These are phyloP conservation scores for Ligustrum vulgare DNA, from an alignment of 257 asterid species.

Conservation along the genomic window DNA sequence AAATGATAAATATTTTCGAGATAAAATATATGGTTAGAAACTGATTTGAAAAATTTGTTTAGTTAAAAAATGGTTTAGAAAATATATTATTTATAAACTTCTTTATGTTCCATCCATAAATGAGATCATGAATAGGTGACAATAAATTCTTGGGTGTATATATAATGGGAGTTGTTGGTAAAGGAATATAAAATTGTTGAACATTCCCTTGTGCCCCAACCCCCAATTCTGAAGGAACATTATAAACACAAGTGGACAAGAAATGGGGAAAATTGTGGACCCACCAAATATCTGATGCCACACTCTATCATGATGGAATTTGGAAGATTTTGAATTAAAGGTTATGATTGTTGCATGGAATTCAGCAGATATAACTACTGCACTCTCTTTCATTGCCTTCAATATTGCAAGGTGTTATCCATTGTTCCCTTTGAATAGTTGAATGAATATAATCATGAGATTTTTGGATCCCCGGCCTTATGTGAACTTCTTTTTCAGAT, in stretches of 20 bases:
- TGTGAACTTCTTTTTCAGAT: slow-evolving; percentile 47
- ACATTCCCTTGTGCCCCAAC: slow-evolving; percentile 13
- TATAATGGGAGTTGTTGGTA: slow-evolving; percentile 15
- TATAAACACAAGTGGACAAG: slow-evolving; percentile 17
- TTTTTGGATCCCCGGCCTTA: slow-evolving; percentile 25
- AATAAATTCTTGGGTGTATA: not conserved
- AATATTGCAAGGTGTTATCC: slow-evolving; percentile 47
- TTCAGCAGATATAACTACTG: slow-evolving; percentile 53
- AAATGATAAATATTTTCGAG: too few species aligned
- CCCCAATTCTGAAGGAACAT: not conserved
- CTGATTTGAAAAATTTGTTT: too few species aligned
- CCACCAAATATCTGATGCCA: slow-evolving; percentile 44
- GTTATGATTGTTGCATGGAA: slow-evolving; percentile 91
- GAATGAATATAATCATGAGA: slow-evolving; percentile 11
- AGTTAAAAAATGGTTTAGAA: too few species aligned
- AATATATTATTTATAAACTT: too few species aligned
- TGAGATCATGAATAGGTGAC: not conserved
- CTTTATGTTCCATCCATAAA: not conserved
- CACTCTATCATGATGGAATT: slow-evolving; percentile 49
- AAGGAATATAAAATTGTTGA: slow-evolving; percentile 28
- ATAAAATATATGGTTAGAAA: too few species aligned
- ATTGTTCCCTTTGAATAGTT: slow-evolving; percentile 3
- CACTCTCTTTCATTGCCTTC: slow-evolving; percentile 42
- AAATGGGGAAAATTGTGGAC: slow-evolving; percentile 27
- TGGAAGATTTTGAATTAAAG: slow-evolving; percentile 53